Percentiles rank a stretch among this genome's conserved stretches.
Evolutionary conservation across 257 asterid species (phyloP).

Genomic region (Mitragyna speciosa): DNA sequence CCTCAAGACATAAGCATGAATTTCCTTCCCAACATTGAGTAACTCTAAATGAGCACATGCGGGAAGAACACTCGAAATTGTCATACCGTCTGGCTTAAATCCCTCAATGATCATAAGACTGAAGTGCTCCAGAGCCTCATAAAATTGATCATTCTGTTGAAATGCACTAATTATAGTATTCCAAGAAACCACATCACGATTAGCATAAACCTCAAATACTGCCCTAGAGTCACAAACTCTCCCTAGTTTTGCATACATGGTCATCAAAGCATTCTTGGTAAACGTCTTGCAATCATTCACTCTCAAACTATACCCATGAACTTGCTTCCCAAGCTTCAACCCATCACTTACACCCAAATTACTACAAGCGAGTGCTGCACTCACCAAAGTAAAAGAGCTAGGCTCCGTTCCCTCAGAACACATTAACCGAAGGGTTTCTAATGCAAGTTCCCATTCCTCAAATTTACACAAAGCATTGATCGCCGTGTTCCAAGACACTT

Average conservation of each 20-base stretch:
- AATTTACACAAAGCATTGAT: constrained; percentile 70
- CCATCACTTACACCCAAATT: constrained; percentile 53
- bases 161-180: constrained; percentile 65
- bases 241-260: constrained; percentile 83
- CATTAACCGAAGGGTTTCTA: constrained; percentile 66
- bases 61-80: constrained; percentile 80
- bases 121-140: constrained; percentile 65
- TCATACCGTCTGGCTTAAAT: constrained; percentile 70
- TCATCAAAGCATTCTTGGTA: constrained; percentile 71
- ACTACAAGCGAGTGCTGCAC: constrained; percentile 75
- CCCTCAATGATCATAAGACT: constrained; percentile 55
- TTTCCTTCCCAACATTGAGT: constrained; percentile 60
- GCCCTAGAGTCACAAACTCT: constrained; percentile 51
- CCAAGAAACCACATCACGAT: constrained; percentile 79
- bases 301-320: constrained; percentile 67
- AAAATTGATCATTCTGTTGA: constrained; percentile 52
- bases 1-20: constrained; percentile 69
- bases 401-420: constrained; percentile 52
- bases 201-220: constrained; percentile 50
- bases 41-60: constrained; percentile 84
- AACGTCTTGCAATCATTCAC: constrained; percentile 56
- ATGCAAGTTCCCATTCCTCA: constrained; percentile 71
- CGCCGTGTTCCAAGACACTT: constrained; percentile 83
- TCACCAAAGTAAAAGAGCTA: constrained; percentile 75
- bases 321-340: constrained; percentile 74